phyloP scores from a whole-genome alignment of 2,329 filamentous ascomycete species.

The Penicillium griseofulvum region DNA sequence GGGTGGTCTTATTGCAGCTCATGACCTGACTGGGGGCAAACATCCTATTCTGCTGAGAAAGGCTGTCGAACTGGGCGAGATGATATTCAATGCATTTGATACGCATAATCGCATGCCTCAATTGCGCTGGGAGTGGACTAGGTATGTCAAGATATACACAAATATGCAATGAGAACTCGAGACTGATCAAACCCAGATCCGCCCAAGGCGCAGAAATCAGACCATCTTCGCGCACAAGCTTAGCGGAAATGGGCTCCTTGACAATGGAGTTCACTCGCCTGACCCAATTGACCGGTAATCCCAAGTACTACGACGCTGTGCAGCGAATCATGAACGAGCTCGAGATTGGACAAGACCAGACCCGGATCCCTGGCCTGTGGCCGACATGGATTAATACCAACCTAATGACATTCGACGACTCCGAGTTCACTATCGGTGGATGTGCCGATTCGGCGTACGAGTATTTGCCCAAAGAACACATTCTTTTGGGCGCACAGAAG shows the following conservation, averaged over 20 bases:
- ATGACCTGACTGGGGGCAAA: constrained; percentile 74
- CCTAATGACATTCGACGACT: constrained; percentile 28
- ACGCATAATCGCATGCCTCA: constrained; percentile 92
- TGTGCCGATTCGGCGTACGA: constrained; percentile 52
- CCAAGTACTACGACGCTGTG: constrained; percentile 86
- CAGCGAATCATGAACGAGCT: constrained; percentile 79
- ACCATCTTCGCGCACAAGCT: constrained; percentile 62
- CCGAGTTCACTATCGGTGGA: constrained; percentile 44
- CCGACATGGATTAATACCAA: constrained; percentile 67
- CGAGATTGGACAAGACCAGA: constrained; percentile 68
- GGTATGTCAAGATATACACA: constrained; percentile 34
- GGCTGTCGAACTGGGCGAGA: constrained; percentile 75
- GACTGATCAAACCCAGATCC: constrained; percentile 36
- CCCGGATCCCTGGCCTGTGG: constrained; percentile 74
- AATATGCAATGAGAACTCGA: constrained; percentile 27
- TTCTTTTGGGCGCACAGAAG: constrained; percentile 43
- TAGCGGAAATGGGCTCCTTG: constrained; percentile 73
- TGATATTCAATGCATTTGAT: constrained; percentile 80
- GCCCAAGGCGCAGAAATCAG: constrained; percentile 29
- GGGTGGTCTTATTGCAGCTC: constrained; percentile 79
- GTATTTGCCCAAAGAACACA: constrained; percentile 51
- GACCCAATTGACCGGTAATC: constrained; percentile 75
- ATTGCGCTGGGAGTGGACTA: constrained; percentile 75
- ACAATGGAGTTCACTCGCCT: constrained; percentile 89
- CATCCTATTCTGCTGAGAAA: constrained; percentile 72